Conservation (phyloP, 1,284 basidiomycete species). For the Cryptococcus jaspeensis region DNA sequence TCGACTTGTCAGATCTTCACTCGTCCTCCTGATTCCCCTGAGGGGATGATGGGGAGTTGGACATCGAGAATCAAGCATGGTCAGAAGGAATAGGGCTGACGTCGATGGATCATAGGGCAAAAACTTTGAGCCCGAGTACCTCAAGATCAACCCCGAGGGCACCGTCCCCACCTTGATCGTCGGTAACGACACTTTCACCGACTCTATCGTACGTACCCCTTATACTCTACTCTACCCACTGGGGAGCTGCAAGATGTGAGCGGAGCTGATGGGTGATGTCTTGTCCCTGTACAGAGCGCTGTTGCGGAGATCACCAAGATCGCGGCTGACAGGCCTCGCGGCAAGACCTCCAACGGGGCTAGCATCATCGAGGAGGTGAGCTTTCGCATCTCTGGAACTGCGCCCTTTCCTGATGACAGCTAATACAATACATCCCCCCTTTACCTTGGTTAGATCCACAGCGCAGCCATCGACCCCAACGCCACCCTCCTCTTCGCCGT, state of each 20-base stretch:
- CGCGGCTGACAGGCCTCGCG: conserved; percentile 50
- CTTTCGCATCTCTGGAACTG: conserved; percentile 34
- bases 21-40: too few species aligned
- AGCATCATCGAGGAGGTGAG: conserved; percentile 41
- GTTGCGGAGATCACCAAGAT: conserved; percentile 56
- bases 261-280: background rate
- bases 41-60: too few species aligned
- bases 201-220: conserved; percentile 48
- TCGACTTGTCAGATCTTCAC: background rate
- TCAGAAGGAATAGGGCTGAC: background rate
- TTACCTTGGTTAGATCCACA: conserved; percentile 55
- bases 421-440: background rate
- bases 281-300: conserved; percentile 49
- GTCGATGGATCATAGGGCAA: conserved; percentile 51
- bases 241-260: background rate
- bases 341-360: conserved; percentile 33
- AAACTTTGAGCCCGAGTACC: conserved; percentile 63
- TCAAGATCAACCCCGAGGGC: conserved; percentile 59
- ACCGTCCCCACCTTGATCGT: conserved; percentile 60
- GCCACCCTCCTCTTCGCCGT: conserved; percentile 55
- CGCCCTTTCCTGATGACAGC: background rate
- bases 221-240: background rate
- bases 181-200: conserved; percentile 55
- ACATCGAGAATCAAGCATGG: too few species aligned
- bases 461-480: conserved; percentile 62